These are phyloP conservation scores for Taxawa tesnikishii DNA, from an alignment of 2,329 filamentous ascomycete genomes.

Conservation along the genomic window DNA sequence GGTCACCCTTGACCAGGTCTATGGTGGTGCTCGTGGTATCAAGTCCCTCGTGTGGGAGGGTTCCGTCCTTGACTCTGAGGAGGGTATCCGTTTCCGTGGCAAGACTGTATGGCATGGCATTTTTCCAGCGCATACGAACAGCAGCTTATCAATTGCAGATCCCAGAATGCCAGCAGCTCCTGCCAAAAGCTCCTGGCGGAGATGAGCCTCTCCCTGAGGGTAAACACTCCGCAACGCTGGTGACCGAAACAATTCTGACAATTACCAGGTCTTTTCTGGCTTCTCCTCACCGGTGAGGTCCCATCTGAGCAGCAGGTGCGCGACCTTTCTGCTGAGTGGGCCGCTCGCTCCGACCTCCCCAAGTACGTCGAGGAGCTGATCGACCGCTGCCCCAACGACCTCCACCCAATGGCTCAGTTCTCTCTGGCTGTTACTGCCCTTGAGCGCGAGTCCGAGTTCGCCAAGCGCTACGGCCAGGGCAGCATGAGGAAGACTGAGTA, in stretches of 20 bases:
- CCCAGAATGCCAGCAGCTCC: slow-evolving; percentile 93
- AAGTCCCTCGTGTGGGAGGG: slow-evolving; percentile 98
- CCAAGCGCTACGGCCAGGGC: slow-evolving; percentile 97
- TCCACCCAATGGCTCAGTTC: slow-evolving; percentile 99
- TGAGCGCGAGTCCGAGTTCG: slow-evolving; percentile 94
- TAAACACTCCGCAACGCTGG: slow-evolving; percentile 21
- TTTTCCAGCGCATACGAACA: background rate
- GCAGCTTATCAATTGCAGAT: slow-evolving; percentile 40
- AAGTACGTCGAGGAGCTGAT: slow-evolving; percentile 99
- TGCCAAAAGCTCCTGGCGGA: slow-evolving; percentile 94
- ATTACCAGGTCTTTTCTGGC: slow-evolving; percentile 83
- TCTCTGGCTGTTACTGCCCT: slow-evolving; percentile 94
- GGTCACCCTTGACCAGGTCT: slow-evolving; percentile 98
- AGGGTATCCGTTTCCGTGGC: slow-evolving; percentile 98
- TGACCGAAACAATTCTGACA: slow-evolving; percentile 9
- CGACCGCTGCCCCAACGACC: slow-evolving; percentile 96
- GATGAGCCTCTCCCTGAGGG: slow-evolving; percentile 94
- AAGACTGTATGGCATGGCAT: slow-evolving; percentile 53
- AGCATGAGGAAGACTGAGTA: slow-evolving; percentile 99
- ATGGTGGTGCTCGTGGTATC: slow-evolving; percentile 97
- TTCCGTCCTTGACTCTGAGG: slow-evolving; percentile 94
- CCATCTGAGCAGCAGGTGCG: slow-evolving; percentile 97
- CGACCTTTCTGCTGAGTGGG: slow-evolving; percentile 97
- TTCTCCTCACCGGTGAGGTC: slow-evolving; percentile 95
- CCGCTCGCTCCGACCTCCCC: slow-evolving; percentile 89